Evolutionary conservation across 306 rosid species (phyloP).

Genomic region (apple (Malus domestica)): ASM211411v1 NC_041799.1:2919501-2920000

Average conservation of each 20-base stretch:
- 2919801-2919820: neutral
- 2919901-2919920: neutral
- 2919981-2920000: neutral
- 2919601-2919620: neutral
- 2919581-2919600: slow-evolving; percentile 13
- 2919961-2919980: neutral
- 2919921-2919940: neutral
- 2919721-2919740: neutral
- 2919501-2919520: neutral
- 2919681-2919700: neutral
- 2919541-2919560: neutral
- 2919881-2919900: neutral
- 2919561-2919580: neutral
- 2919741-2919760: neutral
- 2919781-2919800: too few species aligned
- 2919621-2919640: neutral
- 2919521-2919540: neutral
- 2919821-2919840: neutral
- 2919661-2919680: neutral
- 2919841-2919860: neutral
- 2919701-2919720: slow-evolving; percentile 12
- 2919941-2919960: neutral
- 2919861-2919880: neutral
- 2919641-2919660: slow-evolving; percentile 7
- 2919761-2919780: accelerated